These are phyloP conservation scores for Trichoderma breve DNA, from an alignment of 2,329 filamentous ascomycete genomes.

Conservation along the genomic window DNA sequence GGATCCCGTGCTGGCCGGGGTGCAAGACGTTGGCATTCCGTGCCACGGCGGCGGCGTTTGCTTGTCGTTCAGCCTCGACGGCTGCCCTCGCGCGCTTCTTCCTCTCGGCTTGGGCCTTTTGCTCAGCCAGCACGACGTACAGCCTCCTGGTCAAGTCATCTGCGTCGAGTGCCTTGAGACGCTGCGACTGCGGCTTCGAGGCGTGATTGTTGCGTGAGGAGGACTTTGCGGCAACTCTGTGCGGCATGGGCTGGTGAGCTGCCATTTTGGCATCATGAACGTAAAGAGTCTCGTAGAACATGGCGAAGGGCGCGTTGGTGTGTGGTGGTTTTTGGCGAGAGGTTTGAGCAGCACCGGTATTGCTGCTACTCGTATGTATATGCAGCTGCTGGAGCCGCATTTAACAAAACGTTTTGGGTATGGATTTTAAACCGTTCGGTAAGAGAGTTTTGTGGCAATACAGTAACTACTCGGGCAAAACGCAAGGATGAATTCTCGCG, in stretches of 20 bases:
- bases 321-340: neutral
- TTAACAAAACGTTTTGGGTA: neutral
- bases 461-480: neutral
- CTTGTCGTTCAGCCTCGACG: conserved; percentile 24
- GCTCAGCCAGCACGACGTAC: conserved; percentile 49
- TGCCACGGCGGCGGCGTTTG: conserved; percentile 11
- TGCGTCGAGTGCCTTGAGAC: conserved; percentile 46
- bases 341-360: neutral
- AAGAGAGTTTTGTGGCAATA: neutral
- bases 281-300: conserved; percentile 23
- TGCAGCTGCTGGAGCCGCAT: neutral
- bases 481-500: neutral
- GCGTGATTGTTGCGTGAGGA: neutral
- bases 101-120: conserved; percentile 42
- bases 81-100: conserved; percentile 30
- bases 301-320: neutral
- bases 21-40: neutral
- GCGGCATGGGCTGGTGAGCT: conserved; percentile 4
- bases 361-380: neutral
- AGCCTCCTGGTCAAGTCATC: conserved; percentile 55
- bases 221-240: conserved; percentile 18
- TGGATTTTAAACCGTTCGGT: neutral
- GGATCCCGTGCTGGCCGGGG: neutral
- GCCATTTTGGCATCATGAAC: conserved; percentile 22
- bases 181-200: conserved; percentile 23